Evolutionary conservation across 306 rosid species (phyloP), one percentile per base, ranked within the genome.

Genomic region (Acacia melanoxylon): DNA sequence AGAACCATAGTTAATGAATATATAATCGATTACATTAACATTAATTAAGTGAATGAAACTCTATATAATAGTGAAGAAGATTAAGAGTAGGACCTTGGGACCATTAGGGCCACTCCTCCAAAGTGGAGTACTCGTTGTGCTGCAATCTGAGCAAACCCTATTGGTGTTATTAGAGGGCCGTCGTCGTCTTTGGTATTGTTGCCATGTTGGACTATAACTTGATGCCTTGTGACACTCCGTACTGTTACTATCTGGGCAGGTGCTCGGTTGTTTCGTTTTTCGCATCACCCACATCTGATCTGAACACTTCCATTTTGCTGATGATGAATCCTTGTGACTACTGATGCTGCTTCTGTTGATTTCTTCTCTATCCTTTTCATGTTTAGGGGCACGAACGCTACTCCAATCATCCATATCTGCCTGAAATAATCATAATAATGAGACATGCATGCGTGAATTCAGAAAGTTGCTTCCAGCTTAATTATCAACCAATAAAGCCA

Each of bases 31-130:
- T 37, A 33, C 42, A 65, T 8, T 33, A 19, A 65, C 41, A 22
- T 13, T 1, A 15, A 12, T 48, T 14, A 48, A 3, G 14, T 3
- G 5, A 24, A 37, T 37, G 41, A 37, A 37, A 37, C 41, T 37
- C 0, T 6, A 6, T 37, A 6, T 37, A 37, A 37, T 37, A 31
- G 14, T 8, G 29, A n/a, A 25, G 16, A 59, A 22, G 67, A 24
- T 11, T 1, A 13, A 16, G 20, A 51, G 20, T 5, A 51, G 58
- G 58, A 52, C 98, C 97, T 92, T 94, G 74, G 98, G 98, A 74
- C 97, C 97, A 78, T 82, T 87, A 83, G 97, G 98, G 83, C 98
- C 97, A 87, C 94, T 88, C 74, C 97, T 88, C 98, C 94, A 94
- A 71, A 94, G 98, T 67, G 98, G 97, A 83, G 97, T 94, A 72